Conservation (phyloP, 2,329 filamentous ascomycete genomes). For the Nemania sp. region DNA sequence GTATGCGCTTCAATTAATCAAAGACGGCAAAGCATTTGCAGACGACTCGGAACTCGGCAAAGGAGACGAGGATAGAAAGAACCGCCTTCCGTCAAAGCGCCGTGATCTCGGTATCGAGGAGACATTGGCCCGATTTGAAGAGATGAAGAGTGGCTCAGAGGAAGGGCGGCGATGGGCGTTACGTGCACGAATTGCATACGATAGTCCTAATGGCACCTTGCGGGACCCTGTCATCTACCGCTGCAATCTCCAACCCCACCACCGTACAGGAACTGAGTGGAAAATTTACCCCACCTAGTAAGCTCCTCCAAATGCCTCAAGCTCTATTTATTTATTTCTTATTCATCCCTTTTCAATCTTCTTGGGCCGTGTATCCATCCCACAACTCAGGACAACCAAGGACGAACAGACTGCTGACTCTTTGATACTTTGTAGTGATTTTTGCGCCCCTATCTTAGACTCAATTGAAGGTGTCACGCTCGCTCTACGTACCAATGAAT, state of each 20-base stretch:
- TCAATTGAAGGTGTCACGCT: constrained; percentile 77
- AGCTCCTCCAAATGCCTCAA: no score
- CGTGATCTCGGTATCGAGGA: constrained; percentile 78
- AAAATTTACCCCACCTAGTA: constrained; percentile 85
- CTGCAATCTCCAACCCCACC: constrained; percentile 72
- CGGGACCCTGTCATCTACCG: constrained; percentile 95
- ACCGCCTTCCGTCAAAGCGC: constrained; percentile 76
- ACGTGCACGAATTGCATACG: constrained; percentile 84
- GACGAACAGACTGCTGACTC: no score
- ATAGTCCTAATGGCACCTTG: constrained; percentile 89
- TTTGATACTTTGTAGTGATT: constrained; percentile 52
- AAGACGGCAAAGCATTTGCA: constrained; percentile 83
- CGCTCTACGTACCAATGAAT: constrained; percentile 78
- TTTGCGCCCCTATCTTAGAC: constrained; percentile 78
- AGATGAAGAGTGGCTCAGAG: constrained; percentile 83
- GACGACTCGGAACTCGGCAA: constrained; percentile 87
- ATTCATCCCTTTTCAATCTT: no score
- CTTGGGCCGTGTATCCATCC: no score
- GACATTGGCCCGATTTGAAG: constrained; percentile 79
- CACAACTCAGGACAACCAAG: no score
- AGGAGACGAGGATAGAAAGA: constrained; percentile 79
- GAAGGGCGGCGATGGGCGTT: constrained; percentile 83
- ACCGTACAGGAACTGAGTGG: constrained; percentile 74
- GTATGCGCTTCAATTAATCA: constrained; percentile 78
- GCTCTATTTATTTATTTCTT: no score